phyloP scores from a whole-genome alignment of 192 early-diverging fungal genomes.

The Pilaira anomala region DNA sequence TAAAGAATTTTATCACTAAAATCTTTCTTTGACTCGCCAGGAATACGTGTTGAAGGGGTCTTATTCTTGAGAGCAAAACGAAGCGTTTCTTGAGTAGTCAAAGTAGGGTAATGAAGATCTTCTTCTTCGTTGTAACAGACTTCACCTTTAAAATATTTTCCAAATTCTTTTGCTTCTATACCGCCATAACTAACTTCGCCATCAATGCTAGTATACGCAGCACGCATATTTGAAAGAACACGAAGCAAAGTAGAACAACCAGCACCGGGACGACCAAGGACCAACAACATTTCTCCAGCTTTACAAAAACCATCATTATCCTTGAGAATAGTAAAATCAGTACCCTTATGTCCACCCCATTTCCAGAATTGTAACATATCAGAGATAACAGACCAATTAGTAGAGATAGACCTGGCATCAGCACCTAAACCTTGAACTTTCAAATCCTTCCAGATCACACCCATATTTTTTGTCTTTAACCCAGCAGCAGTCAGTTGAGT shows the following conservation, averaged over 20 bases:
- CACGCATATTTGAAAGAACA: constrained; percentile 56
- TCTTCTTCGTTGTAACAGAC: constrained; percentile 83
- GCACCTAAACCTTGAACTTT: constrained; percentile 38
- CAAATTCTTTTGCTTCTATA: constrained; percentile 58
- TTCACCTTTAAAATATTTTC: constrained; percentile 63
- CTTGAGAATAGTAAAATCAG: constrained; percentile 49
- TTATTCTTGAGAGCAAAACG: constrained; percentile 73
- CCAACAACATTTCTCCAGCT: constrained; percentile 70
- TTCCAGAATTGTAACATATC: neutral
- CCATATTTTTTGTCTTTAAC: constrained; percentile 43
- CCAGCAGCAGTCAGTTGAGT: constrained; percentile 30
- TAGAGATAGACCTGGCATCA: constrained; percentile 32
- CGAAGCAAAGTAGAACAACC: constrained; percentile 64
- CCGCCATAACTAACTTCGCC: constrained; percentile 67
- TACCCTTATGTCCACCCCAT: constrained; percentile 19
- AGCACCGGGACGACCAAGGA: constrained; percentile 67
- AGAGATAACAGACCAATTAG: constrained; percentile 7
- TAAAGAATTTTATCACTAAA: constrained; percentile 47
- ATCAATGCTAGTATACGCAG: constrained; percentile 47
- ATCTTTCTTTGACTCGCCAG: constrained; percentile 44
- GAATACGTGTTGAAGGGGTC: constrained; percentile 55
- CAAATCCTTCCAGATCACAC: constrained; percentile 44
- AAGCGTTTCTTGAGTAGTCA: constrained; percentile 75
- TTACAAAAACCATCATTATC: constrained; percentile 64
- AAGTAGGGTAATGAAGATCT: constrained; percentile 72